Conservation (phyloP, 257 asterid species). For the Parsonsia alboflavescens region DNA sequence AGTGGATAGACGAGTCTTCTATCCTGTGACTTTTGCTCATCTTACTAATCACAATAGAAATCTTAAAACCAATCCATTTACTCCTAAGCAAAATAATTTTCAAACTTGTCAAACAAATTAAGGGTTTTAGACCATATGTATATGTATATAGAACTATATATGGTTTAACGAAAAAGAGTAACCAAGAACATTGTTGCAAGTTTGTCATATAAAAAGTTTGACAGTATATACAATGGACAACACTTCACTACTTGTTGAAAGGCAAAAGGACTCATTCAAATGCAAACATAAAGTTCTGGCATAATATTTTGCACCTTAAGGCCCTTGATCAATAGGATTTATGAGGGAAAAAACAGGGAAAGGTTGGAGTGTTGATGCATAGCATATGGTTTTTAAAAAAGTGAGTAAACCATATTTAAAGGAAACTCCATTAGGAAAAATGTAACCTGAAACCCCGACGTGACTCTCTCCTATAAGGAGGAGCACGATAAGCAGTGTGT, state of each 20-base stretch:
- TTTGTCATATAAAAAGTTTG: neutral
- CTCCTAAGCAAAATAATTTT: neutral
- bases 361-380: neutral
- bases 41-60: neutral
- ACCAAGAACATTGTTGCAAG: neutral
- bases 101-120: neutral
- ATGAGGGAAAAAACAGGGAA: neutral
- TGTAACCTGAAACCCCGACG: slow-evolving; percentile 24
- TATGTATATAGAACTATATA: no score
- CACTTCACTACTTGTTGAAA: no score
- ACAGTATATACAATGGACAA: no score
- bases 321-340: neutral
- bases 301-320: neutral
- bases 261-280: neutral
- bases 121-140: no score
- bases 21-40: neutral
- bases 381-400: neutral
- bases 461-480: slow-evolving; percentile 18
- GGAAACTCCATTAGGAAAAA: neutral
- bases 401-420: neutral
- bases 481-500: slow-evolving; percentile 17
- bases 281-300: neutral
- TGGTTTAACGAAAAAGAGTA: neutral
- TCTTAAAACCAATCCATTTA: neutral
- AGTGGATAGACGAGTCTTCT: neutral